These are phyloP conservation scores for Aspergillus terreus DNA, from an alignment of 2,329 filamentous ascomycete genomes.

Conservation along the genomic window DNA sequence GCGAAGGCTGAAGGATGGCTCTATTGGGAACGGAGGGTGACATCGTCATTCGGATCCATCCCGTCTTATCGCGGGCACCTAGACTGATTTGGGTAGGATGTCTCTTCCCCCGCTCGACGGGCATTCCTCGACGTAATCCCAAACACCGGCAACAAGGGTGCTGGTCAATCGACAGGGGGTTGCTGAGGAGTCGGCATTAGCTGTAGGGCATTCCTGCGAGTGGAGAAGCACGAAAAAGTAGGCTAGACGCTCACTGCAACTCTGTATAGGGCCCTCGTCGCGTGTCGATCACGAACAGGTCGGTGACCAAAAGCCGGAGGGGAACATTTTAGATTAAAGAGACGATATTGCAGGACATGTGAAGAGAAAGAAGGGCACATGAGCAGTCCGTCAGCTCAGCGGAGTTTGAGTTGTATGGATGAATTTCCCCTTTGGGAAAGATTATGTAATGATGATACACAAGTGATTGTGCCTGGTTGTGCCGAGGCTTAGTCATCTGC, in stretches of 20 bases:
- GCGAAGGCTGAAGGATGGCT: background rate
- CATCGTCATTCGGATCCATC: conserved; percentile 3
- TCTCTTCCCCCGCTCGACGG: conserved; percentile 1
- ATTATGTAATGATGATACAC: background rate
- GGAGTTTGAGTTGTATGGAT: too few relatives aligned
- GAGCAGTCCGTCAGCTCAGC: too few relatives aligned
- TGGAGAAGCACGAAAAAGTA: background rate
- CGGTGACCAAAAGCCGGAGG: background rate
- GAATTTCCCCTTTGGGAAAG: background rate
- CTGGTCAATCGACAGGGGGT: background rate
- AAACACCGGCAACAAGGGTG: too few relatives aligned
- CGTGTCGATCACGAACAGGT: background rate
- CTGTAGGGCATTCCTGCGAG: background rate
- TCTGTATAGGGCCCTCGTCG: too few relatives aligned
- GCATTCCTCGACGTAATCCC: background rate
- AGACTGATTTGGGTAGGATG: background rate
- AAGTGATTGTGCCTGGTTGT: too few relatives aligned
- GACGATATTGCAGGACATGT: too few relatives aligned
- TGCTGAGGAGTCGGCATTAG: background rate
- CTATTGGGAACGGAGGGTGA: conserved; percentile 5
- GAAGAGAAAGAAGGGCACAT: too few relatives aligned
- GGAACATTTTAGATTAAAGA: too few relatives aligned
- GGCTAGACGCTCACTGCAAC: too few relatives aligned
- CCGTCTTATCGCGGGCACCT: background rate
- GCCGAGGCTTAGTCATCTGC: background rate